These are phyloP conservation scores for Pulicaria dysenterica DNA, from an alignment of 129 eudicot genomes.

Conservation along the genomic window DNA sequence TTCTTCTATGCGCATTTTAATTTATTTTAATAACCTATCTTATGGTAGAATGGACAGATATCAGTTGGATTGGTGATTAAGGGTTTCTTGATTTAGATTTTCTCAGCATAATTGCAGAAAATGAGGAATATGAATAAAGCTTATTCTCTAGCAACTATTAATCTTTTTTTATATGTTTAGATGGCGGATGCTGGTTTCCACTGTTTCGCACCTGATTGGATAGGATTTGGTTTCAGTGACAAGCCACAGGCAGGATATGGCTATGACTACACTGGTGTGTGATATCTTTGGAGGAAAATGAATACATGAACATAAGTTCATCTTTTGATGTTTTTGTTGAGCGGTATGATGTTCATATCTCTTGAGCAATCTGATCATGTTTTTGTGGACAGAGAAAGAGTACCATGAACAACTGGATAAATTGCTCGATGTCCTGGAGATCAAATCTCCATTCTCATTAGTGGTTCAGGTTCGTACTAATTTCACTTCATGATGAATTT, in stretches of 20 bases:
- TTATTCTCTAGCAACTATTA: constrained; percentile 4
- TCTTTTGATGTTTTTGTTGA: background rate
- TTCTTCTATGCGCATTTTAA: constrained; percentile 11
- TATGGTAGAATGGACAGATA: background rate
- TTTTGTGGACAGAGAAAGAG: constrained; percentile 70
- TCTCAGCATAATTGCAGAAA: background rate
- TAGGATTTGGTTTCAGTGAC: constrained; percentile 98
- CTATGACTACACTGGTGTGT: constrained; percentile 89
- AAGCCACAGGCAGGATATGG: constrained; percentile 94
- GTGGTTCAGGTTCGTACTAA: constrained; percentile 82
- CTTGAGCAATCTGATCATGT: constrained; percentile 17
- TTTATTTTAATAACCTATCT: background rate
- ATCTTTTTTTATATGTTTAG: constrained; percentile 39
- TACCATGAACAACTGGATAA: constrained; percentile 89
- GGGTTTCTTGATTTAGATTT: background rate
- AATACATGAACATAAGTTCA: background rate
- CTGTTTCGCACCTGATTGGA: constrained; percentile 98
- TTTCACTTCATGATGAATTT: constrained; percentile 25
- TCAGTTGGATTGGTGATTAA: constrained; percentile 6
- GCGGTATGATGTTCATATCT: background rate
- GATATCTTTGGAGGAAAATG: constrained; percentile 2
- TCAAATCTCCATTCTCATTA: constrained; percentile 74
- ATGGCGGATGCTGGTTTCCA: constrained; percentile 89
- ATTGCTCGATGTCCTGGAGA: constrained; percentile 64
- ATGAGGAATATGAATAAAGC: constrained; percentile 1